phyloP scores from a whole-genome alignment of 805 yeast genomes.

The Metschnikowia colocasiae region DNA sequence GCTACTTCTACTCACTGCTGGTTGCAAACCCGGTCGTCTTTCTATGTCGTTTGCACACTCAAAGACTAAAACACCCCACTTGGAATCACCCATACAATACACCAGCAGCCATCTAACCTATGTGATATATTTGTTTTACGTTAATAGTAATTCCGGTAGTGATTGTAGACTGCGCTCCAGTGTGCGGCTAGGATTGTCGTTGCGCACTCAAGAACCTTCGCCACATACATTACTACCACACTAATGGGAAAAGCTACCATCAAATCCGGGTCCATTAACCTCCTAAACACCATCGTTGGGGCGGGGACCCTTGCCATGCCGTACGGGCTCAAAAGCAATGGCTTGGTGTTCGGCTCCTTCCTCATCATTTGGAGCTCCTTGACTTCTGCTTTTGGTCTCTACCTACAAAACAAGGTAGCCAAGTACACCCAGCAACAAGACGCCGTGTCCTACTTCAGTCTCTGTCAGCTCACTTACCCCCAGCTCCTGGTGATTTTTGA shows the following conservation, averaged over 20 bases:
- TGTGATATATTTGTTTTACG: constrained; percentile 1
- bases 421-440: constrained; percentile 42
- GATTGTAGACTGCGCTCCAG: background rate
- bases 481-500: constrained; percentile 67
- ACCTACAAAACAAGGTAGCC: constrained; percentile 60
- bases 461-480: constrained; percentile 62
- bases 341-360: constrained; percentile 52
- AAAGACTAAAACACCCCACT: background rate
- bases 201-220: background rate
- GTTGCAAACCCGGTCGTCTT: background rate
- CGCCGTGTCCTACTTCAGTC: constrained; percentile 43
- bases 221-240: background rate
- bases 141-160: background rate
- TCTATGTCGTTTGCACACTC: background rate
- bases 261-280: constrained; percentile 58
- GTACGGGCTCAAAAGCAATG: constrained; percentile 65
- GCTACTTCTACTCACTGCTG: background rate
- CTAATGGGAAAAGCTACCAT: constrained; percentile 30
- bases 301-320: constrained; percentile 80
- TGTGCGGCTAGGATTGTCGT: no score
- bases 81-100: background rate
- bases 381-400: constrained; percentile 66
- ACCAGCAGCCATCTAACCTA: constrained; percentile 1
- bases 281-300: constrained; percentile 75
- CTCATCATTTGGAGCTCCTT: constrained; percentile 59